Base-by-base conservation (phyloP, 1,139 yeast genomes). In the Taphrina communis region DNA sequence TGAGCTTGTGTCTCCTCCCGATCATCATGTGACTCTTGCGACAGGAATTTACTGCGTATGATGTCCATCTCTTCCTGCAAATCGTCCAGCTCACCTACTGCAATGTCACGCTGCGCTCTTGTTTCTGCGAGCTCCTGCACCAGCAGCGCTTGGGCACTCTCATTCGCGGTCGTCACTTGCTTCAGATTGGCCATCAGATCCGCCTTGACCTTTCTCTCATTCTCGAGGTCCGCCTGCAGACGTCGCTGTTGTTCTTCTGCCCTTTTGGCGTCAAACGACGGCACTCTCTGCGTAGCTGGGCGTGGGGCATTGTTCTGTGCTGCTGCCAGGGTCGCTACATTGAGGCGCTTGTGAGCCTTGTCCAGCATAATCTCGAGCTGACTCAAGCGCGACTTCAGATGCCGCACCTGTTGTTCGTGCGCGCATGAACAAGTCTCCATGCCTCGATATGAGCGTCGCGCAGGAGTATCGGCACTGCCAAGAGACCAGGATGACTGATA, bases 151-250 rank as follows among this genome's bases (percentile, higher is more conserved):
- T 36, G 41, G 7, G 39, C 60, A 12, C 41, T 39, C 25, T 56
- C 67, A 39, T 48, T 56, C 8, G 67, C 38, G 14, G 31, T 48
- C 21, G 50, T 53, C 36, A 63, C 36, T 38, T 63, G 56, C 46
- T 55, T 53, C 38, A 63, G 48, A 38, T 63, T 63, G n/a, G 67
- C 67, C 67, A 63, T 63, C 21, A 63, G 67, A 46, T 63, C 67
- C 19, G 56, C 41, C 46, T 63, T 63, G 46, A 39, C 39, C 48
- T 44, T 53, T 7, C 59, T 50, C 52, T 63, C 67, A 42, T 19
- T 48, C 55, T 63, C 67, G 36, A 63, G 46, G 12, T 53, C 55
- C 17, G 53, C 53, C 19, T 12, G 53, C n/a, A 63, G 52, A 19
- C 56, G 55, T 17, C 42, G 12, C 46, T 36, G 35, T 25, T 39